Conservation (phyloP, 345 rosid species). For the Physaria fendleri region DNA sequence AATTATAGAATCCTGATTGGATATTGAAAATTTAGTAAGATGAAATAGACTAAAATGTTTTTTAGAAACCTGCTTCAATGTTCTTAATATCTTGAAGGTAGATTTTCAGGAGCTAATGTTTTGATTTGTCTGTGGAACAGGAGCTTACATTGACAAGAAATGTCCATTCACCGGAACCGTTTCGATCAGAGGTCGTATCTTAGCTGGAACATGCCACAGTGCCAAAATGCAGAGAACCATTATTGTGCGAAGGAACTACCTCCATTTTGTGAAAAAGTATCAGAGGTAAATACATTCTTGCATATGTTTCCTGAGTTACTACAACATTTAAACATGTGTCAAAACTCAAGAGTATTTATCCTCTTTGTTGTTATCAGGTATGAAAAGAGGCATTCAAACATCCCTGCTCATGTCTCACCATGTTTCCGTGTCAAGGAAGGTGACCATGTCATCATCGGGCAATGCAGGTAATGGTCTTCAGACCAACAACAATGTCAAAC, state of each 20-base stretch:
- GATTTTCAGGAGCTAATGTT: too few relatives aligned
- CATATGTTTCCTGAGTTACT: background rate
- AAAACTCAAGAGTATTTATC: too few relatives aligned
- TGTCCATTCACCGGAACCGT: too few relatives aligned
- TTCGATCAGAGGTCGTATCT: conserved; percentile 77
- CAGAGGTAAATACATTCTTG: conserved; percentile 27
- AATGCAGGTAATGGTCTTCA: conserved; percentile 25
- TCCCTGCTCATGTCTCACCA: conserved; percentile 28
- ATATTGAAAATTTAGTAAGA: too few relatives aligned
- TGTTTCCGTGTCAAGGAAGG: conserved; percentile 39
- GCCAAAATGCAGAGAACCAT: conserved; percentile 86
- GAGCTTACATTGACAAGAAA: too few relatives aligned
- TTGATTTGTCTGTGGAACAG: too few relatives aligned
- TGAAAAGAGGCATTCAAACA: conserved; percentile 34
- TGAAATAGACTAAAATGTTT: too few relatives aligned
- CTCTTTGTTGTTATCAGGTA: conserved; percentile 28
- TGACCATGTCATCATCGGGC: conserved; percentile 35
- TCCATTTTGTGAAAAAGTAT: conserved; percentile 79
- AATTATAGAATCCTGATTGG: too few relatives aligned
- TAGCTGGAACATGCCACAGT: conserved; percentile 84
- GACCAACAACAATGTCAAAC: background rate
- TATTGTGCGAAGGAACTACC: conserved; percentile 84
- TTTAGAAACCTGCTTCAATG: too few relatives aligned
- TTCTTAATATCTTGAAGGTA: too few relatives aligned
- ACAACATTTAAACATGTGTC: background rate